Evolutionary conservation across 148 eudicot species (phyloP), one percentile per base, ranked within the genome.

Genomic region (Simmondsia chinensis): DNA sequence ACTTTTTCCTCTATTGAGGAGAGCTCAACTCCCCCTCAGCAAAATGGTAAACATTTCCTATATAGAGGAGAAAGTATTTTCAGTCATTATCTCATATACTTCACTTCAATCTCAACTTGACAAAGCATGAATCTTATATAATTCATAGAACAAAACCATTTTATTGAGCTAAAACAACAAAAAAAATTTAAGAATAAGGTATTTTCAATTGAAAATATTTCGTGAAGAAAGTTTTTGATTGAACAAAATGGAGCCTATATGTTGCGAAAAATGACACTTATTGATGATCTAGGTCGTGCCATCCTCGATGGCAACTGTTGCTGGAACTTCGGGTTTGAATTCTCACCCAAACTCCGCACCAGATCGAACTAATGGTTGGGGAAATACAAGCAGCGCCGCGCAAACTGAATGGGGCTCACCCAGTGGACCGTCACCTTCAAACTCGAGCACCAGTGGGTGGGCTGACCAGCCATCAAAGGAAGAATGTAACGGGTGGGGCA

Each of bases 401-500:
- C 71, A 58, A 39, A 65, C 37, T 17, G 75, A 51, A 19, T 41
- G 63, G 61, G 74, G 57, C 20, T 7, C 56, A 32, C 33, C 56
- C 18, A 57, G 33, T 43, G 38, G 46, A 22, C 65, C 68, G 5
- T 37, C 67, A 12, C 50, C 71, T 58, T 46, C 65, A 19, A 56
- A 50, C 29, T 63, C 68, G 45, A 70, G 70, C 66, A 51, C 36
- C 54, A 58, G 59, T 30, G 80, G 72, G 33, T 63, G 69, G 76
- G 49, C 60, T 7, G 50, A 56, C 46, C 61, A 64, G 35, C 71
- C 81, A 25, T 21, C 43, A 26, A 34, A 39, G 2, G 68, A 69
- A 20, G 69, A 60, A 14, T 59, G 43, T 38, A 77, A 74, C 34
- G 82, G 91, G 18, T 82, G 81, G 89, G 73, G 56, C 15, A 57